Evolutionary conservation across 2,329 filamentous ascomycete genomes (phyloP).

Genomic region (Hymenoscyphus salicellus): DNA sequence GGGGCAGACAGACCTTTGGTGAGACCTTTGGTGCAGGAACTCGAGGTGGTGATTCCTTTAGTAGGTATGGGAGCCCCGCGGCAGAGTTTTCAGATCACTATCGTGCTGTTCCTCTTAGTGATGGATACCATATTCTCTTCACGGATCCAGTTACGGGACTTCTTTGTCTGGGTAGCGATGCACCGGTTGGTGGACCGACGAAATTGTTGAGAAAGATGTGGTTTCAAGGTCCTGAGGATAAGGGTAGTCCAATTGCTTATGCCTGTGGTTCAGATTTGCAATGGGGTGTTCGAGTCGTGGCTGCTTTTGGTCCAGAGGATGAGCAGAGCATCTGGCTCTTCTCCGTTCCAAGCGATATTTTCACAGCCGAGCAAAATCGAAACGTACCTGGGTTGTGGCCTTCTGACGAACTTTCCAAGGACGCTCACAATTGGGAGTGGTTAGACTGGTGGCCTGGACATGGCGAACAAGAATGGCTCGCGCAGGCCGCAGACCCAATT

Average conservation of each 20-base stretch:
- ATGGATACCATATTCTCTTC: slow-evolving; percentile 63
- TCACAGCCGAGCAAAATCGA: slow-evolving; percentile 39
- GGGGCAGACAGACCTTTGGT: slow-evolving; percentile 16
- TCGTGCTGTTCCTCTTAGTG: slow-evolving; percentile 60
- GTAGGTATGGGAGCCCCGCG: slow-evolving; percentile 18
- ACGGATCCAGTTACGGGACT: slow-evolving; percentile 56
- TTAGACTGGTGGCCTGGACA: slow-evolving; percentile 42
- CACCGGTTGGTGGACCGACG: slow-evolving; percentile 52
- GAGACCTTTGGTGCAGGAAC: slow-evolving; percentile 21
- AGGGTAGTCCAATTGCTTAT: slow-evolving; percentile 50
- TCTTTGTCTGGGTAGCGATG: slow-evolving; percentile 61
- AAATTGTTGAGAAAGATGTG: slow-evolving; percentile 58
- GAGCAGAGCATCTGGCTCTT: slow-evolving; percentile 54
- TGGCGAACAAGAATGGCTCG: slow-evolving; percentile 37
- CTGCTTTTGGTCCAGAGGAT: slow-evolving; percentile 47
- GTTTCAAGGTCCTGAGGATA: slow-evolving; percentile 40
- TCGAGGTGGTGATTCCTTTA: slow-evolving; percentile 16
- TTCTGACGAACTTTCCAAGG: slow-evolving; percentile 5
- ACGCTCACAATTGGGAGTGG: slow-evolving; percentile 29
- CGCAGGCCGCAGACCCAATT: slow-evolving; percentile 27
- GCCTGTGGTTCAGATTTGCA: slow-evolving; percentile 53
- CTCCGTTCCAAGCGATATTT: slow-evolving; percentile 57
- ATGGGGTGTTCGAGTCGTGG: slow-evolving; percentile 58
- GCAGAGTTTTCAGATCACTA: slow-evolving; percentile 52
- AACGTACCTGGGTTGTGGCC: slow-evolving; percentile 15